phyloP scores from a whole-genome alignment of 495 filamentous ascomycete species.

The Daldinia grandis region DNA sequence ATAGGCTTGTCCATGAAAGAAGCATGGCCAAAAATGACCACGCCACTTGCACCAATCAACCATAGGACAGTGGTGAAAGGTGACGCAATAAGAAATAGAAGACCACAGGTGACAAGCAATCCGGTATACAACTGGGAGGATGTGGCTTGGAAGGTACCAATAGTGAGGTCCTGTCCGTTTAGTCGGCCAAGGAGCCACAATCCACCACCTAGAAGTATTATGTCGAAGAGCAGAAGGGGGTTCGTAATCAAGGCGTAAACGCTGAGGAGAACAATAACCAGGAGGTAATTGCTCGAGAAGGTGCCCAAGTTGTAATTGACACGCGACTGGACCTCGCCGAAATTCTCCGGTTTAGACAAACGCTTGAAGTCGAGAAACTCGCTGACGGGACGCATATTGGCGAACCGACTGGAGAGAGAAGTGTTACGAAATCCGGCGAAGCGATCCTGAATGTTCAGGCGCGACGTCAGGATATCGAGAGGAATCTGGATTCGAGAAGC shows the following conservation, averaged over 20 bases:
- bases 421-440: conserved; percentile 82
- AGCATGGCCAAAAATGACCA: conserved; percentile 93
- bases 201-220: conserved; percentile 82
- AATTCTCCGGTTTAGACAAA: conserved; percentile 90
- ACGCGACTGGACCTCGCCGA: conserved; percentile 88
- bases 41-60: conserved; percentile 92
- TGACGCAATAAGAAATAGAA: conserved; percentile 82
- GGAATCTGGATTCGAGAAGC: conserved; percentile 91
- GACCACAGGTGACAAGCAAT: conserved; percentile 80
- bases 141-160: conserved; percentile 81
- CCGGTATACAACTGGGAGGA: conserved; percentile 96
- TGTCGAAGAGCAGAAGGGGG: conserved; percentile 83
- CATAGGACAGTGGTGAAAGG: conserved; percentile 84
- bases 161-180: conserved; percentile 82
- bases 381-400: conserved; percentile 88
- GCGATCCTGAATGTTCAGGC: conserved; percentile 76
- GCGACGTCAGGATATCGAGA: conserved; percentile 87
- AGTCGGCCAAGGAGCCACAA: conserved; percentile 91
- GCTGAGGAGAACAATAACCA: conserved; percentile 90
- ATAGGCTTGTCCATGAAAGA: conserved; percentile 98
- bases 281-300: conserved; percentile 98
- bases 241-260: conserved; percentile 96
- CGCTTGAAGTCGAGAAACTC: conserved; percentile 98
- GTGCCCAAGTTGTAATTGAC: conserved; percentile 97
- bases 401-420: conserved; percentile 80